Evolutionary conservation across 1,284 basidiomycete genomes (phyloP), one percentile per base, ranked within the genome.

Genomic region (Leccinum cinnamomeum): DNA sequence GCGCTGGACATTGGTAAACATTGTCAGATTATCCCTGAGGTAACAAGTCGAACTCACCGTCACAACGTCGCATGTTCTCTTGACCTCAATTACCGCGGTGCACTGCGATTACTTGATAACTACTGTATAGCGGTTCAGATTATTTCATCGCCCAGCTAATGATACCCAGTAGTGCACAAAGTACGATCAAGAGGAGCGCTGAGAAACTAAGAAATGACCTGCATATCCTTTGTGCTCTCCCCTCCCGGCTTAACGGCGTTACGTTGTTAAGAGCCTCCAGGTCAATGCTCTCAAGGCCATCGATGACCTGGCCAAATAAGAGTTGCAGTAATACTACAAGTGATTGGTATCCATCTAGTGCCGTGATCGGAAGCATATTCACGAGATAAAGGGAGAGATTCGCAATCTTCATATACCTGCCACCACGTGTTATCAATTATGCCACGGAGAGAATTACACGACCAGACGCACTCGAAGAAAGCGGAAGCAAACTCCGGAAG

Each of bases 301-400:
- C 56, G 25, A 30, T 48, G 11, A 46, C 33, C 46, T 56, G 55
- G 33, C 56, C 28, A 25, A n/a, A 64, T 7, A 65, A 56, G 6
- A 73, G 56, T 53, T 81, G 78, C 14, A 87, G 67, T 5, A 82
- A 57, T 7, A 77, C 71, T 10, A 68, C 68, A 3, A 88, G 75
- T 23, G 85, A 72, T 65, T 86, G 81, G 7, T 77, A 72, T 30
- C 90, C 90, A 61, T 92, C 90, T 30, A 92, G 77, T 55, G 77
- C 74, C 2, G 82, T 80, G 20, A 92, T 72, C 0, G 90, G 89
- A 10, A 92, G 77, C 25, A 89, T 80, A 72, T 92, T 92, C 75
- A 92, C 84, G 64, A 91, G 74, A 71, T 82, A 92, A 0, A 92
- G 78, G 2, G 89, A 91, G 25, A 91, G 73, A 20, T 84, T 86